phyloP scores from a whole-genome alignment of 1,139 yeast genomes.

The Magnusiomyces paraingens region DNA sequence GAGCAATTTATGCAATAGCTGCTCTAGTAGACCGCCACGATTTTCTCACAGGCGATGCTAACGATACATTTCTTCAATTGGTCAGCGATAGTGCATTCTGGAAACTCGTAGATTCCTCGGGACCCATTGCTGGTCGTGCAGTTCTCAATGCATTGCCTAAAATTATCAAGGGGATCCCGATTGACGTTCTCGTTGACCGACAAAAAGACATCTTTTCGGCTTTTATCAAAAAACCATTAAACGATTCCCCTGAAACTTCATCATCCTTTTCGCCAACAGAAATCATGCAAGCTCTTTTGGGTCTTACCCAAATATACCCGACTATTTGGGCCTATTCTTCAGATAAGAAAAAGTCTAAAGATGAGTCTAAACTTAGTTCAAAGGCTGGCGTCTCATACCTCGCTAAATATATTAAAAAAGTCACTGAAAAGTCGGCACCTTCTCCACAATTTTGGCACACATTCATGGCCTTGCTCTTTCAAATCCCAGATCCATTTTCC shows the following conservation, averaged over 20 bases:
- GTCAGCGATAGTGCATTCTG: background rate
- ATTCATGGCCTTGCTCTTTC: background rate
- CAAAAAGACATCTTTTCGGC: constrained; percentile 1
- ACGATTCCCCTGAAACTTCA: background rate
- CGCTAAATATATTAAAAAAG: background rate
- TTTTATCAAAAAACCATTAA: constrained; percentile 4
- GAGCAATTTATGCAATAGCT: constrained; percentile 47
- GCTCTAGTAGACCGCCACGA: constrained; percentile 31
- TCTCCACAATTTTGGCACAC: constrained; percentile 2
- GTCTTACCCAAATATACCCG: background rate
- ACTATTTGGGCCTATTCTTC: background rate
- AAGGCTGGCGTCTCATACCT: background rate
- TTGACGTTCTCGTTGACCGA: background rate
- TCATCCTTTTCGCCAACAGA: background rate
- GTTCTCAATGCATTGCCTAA: background rate
- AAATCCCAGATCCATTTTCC: constrained; percentile 1
- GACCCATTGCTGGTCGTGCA: background rate
- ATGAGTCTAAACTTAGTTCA: background rate
- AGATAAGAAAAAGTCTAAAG: background rate
- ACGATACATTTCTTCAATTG: background rate
- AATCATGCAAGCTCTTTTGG: constrained; percentile 1
- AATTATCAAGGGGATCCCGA: background rate
- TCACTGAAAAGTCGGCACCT: background rate
- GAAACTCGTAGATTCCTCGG: constrained; percentile 1
- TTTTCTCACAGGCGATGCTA: background rate